phyloP scores from a whole-genome alignment of 2,329 filamentous ascomycete genomes.

The Monilinia vaccinii-corymbosi region DNA sequence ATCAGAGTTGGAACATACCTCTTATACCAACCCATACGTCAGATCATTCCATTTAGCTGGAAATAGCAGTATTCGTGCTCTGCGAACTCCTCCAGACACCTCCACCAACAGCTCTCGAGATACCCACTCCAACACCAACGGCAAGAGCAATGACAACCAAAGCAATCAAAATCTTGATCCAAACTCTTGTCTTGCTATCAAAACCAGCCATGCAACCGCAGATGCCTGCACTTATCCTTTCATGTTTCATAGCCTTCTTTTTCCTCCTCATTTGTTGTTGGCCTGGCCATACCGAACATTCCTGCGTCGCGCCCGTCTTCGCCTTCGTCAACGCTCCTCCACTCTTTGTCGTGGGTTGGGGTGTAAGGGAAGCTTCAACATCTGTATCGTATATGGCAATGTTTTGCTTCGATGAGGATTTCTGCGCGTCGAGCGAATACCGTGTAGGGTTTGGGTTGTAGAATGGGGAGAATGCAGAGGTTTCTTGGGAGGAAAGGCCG shows the following conservation, averaged over 20 bases:
- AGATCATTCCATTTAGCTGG: not conserved
- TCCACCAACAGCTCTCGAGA: constrained; percentile 52
- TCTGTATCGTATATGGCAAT: constrained; percentile 18
- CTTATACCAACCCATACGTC: not conserved
- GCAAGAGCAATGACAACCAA: constrained; percentile 44
- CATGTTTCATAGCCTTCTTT: constrained; percentile 47
- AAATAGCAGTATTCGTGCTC: constrained; percentile 13
- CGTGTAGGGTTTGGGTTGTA: constrained; percentile 15
- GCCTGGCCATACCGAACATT: constrained; percentile 51
- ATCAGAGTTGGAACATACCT: not conserved
- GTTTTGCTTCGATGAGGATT: constrained; percentile 18
- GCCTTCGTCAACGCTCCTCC: not conserved
- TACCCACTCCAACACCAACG: constrained; percentile 48
- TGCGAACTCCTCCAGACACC: constrained; percentile 42
- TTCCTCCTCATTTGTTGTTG: constrained; percentile 51
- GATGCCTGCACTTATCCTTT: constrained; percentile 42
- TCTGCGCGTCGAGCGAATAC: constrained; percentile 16
- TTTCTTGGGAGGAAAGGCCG: constrained; percentile 1
- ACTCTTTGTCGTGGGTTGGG: constrained; percentile 8
- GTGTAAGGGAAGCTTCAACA: constrained; percentile 16
- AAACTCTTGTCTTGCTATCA: constrained; percentile 44
- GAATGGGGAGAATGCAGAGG: constrained; percentile 18
- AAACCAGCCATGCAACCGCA: constrained; percentile 46
- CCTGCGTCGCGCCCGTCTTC: constrained; percentile 19
- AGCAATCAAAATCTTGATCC: constrained; percentile 44